Evolutionary conservation across 2,329 filamentous ascomycete species (phyloP).

Genomic region (Ophiocordyceps sinensis): DNA sequence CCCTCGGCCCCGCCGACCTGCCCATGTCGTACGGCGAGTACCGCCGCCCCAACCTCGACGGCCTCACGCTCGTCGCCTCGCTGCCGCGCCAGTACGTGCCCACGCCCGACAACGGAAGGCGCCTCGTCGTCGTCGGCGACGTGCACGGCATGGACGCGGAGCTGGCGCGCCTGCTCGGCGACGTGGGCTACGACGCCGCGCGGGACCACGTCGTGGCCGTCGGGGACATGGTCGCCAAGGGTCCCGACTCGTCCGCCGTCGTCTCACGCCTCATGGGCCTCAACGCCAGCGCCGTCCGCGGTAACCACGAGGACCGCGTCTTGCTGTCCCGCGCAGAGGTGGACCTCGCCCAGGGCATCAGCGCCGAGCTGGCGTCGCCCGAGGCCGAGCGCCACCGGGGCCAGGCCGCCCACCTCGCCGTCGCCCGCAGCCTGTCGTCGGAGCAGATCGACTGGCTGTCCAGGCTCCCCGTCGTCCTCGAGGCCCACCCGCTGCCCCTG

Average conservation of each 20-base stretch:
- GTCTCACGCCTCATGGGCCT: slow-evolving; percentile 60
- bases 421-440: slow-evolving; percentile 34
- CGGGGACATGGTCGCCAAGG: slow-evolving; percentile 75
- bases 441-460: slow-evolving; percentile 57
- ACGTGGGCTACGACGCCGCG: slow-evolving; percentile 42
- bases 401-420: slow-evolving; percentile 30
- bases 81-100: slow-evolving; percentile 17
- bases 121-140: slow-evolving; percentile 76
- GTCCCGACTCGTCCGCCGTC: slow-evolving; percentile 67
- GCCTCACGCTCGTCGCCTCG: slow-evolving; percentile 14
- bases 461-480: slow-evolving; percentile 62
- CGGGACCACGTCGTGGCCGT: slow-evolving; percentile 61
- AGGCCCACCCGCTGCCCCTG: slow-evolving; percentile 49
- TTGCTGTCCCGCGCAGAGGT: slow-evolving; percentile 44
- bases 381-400: slow-evolving; percentile 17
- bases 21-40: slow-evolving; percentile 26
- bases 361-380: slow-evolving; percentile 12
- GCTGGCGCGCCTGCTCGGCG: slow-evolving; percentile 49
- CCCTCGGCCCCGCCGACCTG: slow-evolving; percentile 14
- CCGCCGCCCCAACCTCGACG: slow-evolving; percentile 22
- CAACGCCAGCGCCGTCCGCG: slow-evolving; percentile 68
- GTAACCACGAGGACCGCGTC: slow-evolving; percentile 83
- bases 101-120: slow-evolving; percentile 26
- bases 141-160: slow-evolving; percentile 76
- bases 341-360: slow-evolving; percentile 11